These are phyloP conservation scores for Ceratobasidium sp. DNA, from an alignment of 1,284 basidiomycete genomes.

Conservation along the genomic window DNA sequence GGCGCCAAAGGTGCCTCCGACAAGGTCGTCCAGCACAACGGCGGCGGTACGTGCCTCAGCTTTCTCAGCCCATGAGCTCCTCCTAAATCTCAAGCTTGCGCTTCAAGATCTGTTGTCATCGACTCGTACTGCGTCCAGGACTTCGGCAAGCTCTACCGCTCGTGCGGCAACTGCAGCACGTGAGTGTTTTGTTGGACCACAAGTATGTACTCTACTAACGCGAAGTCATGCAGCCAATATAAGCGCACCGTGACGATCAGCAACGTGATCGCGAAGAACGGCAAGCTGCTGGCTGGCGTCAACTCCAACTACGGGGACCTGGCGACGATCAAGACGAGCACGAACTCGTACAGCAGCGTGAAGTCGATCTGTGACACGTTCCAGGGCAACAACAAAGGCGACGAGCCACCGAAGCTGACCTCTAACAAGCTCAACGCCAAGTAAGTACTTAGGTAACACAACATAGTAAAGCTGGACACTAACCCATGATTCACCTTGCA, in stretches of 20 bases:
- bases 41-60: constrained; percentile 32
- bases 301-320: constrained; percentile 49
- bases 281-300: constrained; percentile 46
- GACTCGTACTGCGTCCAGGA: constrained; percentile 39
- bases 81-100: neutral
- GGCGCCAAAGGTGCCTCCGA: constrained; percentile 45
- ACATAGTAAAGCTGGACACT: neutral
- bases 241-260: constrained; percentile 54
- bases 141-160: constrained; percentile 45
- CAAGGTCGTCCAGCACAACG: constrained; percentile 49
- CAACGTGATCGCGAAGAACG: constrained; percentile 46
- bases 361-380: constrained; percentile 39
- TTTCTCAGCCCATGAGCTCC: no score
- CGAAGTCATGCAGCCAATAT: constrained; percentile 42
- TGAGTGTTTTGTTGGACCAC: neutral
- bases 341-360: constrained; percentile 22
- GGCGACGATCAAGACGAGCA: constrained; percentile 40
- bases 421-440: constrained; percentile 33
- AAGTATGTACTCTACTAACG: neutral
- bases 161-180: constrained; percentile 49
- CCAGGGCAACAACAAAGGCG: constrained; percentile 44
- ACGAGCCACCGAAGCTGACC: constrained; percentile 36
- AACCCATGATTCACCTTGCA: neutral
- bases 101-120: constrained; percentile 27
- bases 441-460: constrained; percentile 6